Evolutionary conservation across 257 asterid genomes (phyloP).

Genomic region (Penstemon newberryi): DNA sequence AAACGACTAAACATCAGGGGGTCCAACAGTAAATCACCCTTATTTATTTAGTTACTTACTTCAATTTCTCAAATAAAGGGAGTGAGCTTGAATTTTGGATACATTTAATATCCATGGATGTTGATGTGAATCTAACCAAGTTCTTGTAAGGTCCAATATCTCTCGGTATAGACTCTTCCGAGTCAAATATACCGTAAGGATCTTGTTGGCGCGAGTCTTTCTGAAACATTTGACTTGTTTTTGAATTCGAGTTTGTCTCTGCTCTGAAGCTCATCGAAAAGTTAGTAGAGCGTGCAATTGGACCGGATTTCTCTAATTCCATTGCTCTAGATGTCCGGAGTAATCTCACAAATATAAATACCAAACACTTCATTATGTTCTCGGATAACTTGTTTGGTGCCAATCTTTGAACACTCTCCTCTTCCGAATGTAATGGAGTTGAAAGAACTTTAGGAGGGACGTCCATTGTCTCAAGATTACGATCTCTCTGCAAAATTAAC

Average conservation of each 20-base stretch:
- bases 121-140: conserved; percentile 65
- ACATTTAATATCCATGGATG: conserved; percentile 69
- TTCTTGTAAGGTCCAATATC: conserved; percentile 86
- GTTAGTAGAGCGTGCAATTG: conserved; percentile 56
- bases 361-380: conserved; percentile 77
- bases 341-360: conserved; percentile 68
- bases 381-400: conserved; percentile 89
- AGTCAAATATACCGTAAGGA: conserved; percentile 76
- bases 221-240: conserved; percentile 40
- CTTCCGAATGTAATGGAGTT: conserved; percentile 56
- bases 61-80: conserved; percentile 67
- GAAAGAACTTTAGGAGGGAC: conserved; percentile 32
- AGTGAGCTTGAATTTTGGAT: conserved; percentile 58
- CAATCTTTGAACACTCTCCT: conserved; percentile 66
- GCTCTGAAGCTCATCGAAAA: conserved; percentile 76
- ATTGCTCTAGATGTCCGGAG: conserved; percentile 72
- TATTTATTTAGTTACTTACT: conserved; percentile 40
- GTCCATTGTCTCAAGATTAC: conserved; percentile 41
- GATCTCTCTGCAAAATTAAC: conserved; percentile 52
- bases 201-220: conserved; percentile 87
- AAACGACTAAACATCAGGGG: too few species aligned
- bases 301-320: conserved; percentile 82
- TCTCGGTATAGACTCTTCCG: conserved; percentile 67
- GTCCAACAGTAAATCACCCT: too few species aligned
- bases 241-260: conserved; percentile 47